Percentiles rank a stretch among this genome's conserved stretches.
Conservation (phyloP, 2,329 filamentous ascomycete genomes). For the Aspergillus nomiae region DNA sequence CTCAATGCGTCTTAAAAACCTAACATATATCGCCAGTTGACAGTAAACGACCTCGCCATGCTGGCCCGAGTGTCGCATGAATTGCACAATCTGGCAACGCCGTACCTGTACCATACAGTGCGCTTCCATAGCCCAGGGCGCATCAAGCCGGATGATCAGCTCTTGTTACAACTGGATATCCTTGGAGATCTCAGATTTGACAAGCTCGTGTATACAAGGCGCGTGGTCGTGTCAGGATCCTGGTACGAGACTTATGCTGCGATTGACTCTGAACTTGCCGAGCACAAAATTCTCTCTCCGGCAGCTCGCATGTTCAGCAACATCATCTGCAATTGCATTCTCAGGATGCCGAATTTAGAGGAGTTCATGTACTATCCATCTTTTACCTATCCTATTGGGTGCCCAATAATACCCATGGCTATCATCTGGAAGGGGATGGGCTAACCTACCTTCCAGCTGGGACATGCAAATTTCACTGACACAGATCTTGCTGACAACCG, state of each 20-base stretch:
- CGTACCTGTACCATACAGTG: not conserved
- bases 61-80: not conserved
- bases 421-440: not conserved
- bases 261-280: not conserved
- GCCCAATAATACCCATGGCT: not conserved
- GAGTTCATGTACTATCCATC: not conserved
- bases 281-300: not conserved
- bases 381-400: not conserved
- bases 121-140: not conserved
- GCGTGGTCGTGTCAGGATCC: not conserved
- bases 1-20: not conserved
- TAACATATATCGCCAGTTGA: not conserved
- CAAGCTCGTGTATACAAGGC: not conserved
- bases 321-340: not conserved
- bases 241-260: not conserved
- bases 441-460: not conserved
- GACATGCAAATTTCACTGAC: constrained; percentile 7
- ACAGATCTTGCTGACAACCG: constrained; percentile 2
- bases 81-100: not conserved
- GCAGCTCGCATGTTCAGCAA: not conserved
- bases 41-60: not conserved
- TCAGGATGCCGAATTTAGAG: not conserved
- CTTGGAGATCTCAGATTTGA: not conserved
- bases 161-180: not conserved
- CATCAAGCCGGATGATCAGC: not conserved